A percentile compares a stretch with the other conserved stretches of the same genome.
phyloP scores from a whole-genome alignment of 2,329 filamentous ascomycete genomes.

The Aureobasidium sp. region DNA sequence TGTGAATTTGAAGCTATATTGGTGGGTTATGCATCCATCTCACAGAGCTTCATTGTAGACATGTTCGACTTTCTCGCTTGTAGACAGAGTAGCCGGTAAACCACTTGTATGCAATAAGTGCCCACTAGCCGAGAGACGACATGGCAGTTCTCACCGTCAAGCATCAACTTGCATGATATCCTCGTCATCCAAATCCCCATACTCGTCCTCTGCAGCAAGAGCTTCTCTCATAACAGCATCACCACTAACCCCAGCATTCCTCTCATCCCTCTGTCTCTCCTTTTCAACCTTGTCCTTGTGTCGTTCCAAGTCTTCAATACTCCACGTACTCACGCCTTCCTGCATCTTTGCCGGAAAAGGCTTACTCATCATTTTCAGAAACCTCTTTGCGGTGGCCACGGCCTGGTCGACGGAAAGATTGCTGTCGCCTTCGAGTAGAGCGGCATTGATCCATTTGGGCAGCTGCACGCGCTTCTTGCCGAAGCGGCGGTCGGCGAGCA shows the following conservation, averaged over 20 bases:
- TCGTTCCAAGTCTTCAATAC: conserved; percentile 64
- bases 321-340: conserved; percentile 92
- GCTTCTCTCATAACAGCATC: conserved; percentile 29
- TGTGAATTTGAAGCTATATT: too few relatives aligned
- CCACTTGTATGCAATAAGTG: too few relatives aligned
- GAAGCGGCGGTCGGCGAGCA: conserved; percentile 87
- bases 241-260: conserved; percentile 38
- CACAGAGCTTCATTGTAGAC: too few relatives aligned
- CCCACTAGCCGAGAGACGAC: too few relatives aligned
- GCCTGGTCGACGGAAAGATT: conserved; percentile 96
- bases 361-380: conserved; percentile 85
- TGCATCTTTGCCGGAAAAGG: conserved; percentile 77
- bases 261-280: conserved; percentile 58
- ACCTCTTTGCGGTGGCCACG: conserved; percentile 79
- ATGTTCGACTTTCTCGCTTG: too few relatives aligned
- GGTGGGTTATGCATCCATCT: too few relatives aligned
- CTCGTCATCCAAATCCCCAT: conserved; percentile 29
- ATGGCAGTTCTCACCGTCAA: not conserved
- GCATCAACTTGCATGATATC: conserved; percentile 31
- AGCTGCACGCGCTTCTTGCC: conserved; percentile 85
- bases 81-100: too few relatives aligned
- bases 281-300: conserved; percentile 71
- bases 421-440: conserved; percentile 73
- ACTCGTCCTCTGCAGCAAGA: conserved; percentile 24
- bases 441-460: conserved; percentile 94